These are phyloP conservation scores for Pleurotus sapidus DNA, from an alignment of 768 basidiomycete genomes.

Conservation along the genomic window DNA sequence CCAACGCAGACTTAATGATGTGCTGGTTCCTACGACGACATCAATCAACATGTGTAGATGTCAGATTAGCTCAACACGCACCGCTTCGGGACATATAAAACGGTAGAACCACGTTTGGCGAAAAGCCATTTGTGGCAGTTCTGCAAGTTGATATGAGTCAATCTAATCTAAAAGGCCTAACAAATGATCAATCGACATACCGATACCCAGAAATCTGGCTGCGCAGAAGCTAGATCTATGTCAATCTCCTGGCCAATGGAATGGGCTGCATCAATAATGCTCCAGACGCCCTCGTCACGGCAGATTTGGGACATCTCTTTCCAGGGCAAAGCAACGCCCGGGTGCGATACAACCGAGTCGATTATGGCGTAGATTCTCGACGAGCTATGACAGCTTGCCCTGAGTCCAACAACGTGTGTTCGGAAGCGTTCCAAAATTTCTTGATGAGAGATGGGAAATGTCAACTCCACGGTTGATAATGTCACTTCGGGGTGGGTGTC, in stretches of 20 bases:
- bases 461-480: constrained; percentile 16
- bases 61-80: constrained; percentile 5
- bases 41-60: not conserved
- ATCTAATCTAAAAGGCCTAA: not conserved
- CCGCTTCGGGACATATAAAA: constrained; percentile 39
- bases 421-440: constrained; percentile 53
- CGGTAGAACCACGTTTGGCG: constrained; percentile 52
- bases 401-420: constrained; percentile 22
- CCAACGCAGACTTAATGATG: constrained; percentile 55
- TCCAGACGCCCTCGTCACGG: constrained; percentile 57
- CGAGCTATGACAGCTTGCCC: not conserved
- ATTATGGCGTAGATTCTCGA: constrained; percentile 53
- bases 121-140: constrained; percentile 78
- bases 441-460: constrained; percentile 20
- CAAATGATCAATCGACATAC: constrained; percentile 32
- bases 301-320: constrained; percentile 64
- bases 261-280: constrained; percentile 75
- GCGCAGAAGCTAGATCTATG: constrained; percentile 50
- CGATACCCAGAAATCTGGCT: constrained; percentile 75
- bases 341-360: constrained; percentile 58
- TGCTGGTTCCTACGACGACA: constrained; percentile 54
- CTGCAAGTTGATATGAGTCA: constrained; percentile 23
- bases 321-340: constrained; percentile 70
- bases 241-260: constrained; percentile 68
- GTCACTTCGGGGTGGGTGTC: constrained; percentile 49